phyloP scores from a whole-genome alignment of 495 filamentous ascomycete genomes.

The Melanomma pulvis-pyrius region DNA sequence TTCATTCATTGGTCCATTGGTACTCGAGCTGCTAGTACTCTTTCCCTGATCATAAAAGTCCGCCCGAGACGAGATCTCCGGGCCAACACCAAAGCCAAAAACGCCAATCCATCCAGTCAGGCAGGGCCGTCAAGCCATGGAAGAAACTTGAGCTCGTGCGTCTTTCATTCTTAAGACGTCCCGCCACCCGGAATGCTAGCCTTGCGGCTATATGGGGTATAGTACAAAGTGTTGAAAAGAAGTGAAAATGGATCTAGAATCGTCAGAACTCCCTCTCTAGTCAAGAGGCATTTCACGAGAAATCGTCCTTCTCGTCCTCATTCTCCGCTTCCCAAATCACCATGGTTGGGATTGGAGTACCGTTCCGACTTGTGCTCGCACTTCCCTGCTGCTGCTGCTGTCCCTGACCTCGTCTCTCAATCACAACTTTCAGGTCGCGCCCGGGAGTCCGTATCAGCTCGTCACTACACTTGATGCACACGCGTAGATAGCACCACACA shows the following conservation, averaged over 20 bases:
- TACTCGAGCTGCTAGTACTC: background rate
- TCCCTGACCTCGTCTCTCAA: slow-evolving; percentile 8
- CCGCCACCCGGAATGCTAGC: too few species aligned
- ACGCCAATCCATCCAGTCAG: background rate
- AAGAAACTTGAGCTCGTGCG: too few species aligned
- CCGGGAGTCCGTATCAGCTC: slow-evolving; percentile 12
- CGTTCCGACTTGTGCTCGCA: background rate
- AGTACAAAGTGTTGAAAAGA: background rate
- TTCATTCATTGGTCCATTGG: background rate
- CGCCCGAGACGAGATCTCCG: background rate
- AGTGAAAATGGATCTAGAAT: background rate
- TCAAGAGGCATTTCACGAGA: background rate
- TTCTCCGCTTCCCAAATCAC: slow-evolving; percentile 22
- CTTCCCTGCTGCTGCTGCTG: background rate
- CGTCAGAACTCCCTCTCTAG: background rate
- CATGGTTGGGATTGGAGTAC: background rate
- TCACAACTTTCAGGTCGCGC: slow-evolving; percentile 9
- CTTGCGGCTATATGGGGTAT: too few species aligned
- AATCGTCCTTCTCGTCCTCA: slow-evolving; percentile 2
- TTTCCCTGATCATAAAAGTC: background rate
- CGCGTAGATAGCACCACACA: slow-evolving; percentile 17
- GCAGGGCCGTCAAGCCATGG: too few species aligned
- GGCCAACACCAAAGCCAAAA: background rate
- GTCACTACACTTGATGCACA: slow-evolving; percentile 13
- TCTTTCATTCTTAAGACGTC: background rate